Evolutionary conservation across 257 asterid genomes (phyloP).

Genomic region (Cruciata laevipes): DNA sequence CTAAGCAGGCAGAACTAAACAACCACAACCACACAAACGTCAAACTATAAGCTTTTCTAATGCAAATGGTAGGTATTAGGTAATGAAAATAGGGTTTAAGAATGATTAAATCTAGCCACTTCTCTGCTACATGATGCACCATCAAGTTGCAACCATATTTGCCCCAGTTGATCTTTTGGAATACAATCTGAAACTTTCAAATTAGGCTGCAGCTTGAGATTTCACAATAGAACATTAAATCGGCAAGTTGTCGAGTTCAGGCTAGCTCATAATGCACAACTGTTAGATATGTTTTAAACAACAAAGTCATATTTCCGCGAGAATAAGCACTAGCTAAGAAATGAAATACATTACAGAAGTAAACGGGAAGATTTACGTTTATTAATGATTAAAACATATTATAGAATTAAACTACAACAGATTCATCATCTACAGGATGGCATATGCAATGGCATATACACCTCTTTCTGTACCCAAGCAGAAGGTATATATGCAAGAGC

Average conservation of each 20-base stretch:
- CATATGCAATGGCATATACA: slow-evolving; percentile 64
- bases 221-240: not conserved
- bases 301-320: not conserved
- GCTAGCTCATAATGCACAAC: slow-evolving; percentile 1
- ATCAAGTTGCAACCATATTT: not conserved
- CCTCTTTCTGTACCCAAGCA: slow-evolving; percentile 30
- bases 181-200: not conserved
- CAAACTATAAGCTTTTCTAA: not conserved
- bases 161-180: not conserved
- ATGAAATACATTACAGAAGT: not conserved
- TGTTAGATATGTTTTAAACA: not conserved
- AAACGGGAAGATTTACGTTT: not conserved
- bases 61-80: slow-evolving; percentile 9
- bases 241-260: not conserved
- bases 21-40: not conserved
- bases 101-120: not conserved
- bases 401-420: slow-evolving; percentile 18
- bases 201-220: not conserved
- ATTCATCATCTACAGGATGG: slow-evolving; percentile 19
- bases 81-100: not conserved
- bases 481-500: slow-evolving; percentile 60
- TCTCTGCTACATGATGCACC: not conserved
- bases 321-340: not conserved
- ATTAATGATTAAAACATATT: not conserved
- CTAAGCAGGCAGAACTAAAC: not conserved